Evolutionary conservation across 768 basidiomycete species (phyloP).

Genomic region (Tubosaeta sp.): DNA sequence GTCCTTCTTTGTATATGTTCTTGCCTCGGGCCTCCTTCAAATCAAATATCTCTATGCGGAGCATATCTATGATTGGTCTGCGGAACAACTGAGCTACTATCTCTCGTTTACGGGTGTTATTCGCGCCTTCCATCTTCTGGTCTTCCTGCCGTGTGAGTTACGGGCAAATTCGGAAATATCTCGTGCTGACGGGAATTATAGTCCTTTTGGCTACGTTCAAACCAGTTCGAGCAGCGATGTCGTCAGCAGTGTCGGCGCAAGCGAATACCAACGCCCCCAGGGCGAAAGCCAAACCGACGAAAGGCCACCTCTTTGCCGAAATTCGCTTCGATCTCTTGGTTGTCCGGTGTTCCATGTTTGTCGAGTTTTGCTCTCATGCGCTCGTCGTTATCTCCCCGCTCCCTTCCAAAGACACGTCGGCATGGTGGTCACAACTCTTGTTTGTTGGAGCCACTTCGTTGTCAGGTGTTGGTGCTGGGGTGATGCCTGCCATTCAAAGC

Average conservation of each 20-base stretch:
- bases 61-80: conserved; percentile 66
- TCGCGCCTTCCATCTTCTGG: conserved; percentile 61
- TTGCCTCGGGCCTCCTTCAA: conserved; percentile 68
- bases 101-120: conserved; percentile 65
- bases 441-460: conserved; percentile 62
- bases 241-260: conserved; percentile 5
- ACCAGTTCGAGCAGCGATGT: conserved; percentile 26
- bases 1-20: conserved; percentile 57
- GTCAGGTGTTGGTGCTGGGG: conserved; percentile 62
- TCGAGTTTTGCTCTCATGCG: conserved; percentile 63
- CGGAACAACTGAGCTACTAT: conserved; percentile 69
- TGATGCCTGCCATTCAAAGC: conserved; percentile 67
- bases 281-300: conserved; percentile 44
- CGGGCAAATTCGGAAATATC: conserved; percentile 23
- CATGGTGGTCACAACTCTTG: conserved; percentile 33
- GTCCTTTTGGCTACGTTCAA: conserved; percentile 64
- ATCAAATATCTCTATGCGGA: conserved; percentile 77
- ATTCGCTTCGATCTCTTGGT: conserved; percentile 67
- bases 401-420: conserved; percentile 31
- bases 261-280: conserved; percentile 7
- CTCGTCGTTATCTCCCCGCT: conserved; percentile 53
- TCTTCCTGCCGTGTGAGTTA: conserved; percentile 63
- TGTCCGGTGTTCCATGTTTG: conserved; percentile 56
- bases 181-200: conserved; percentile 28
- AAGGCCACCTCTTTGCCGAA: conserved; percentile 52